These are phyloP conservation scores for Corrigiola litoralis DNA, from an alignment of 179 eudicot species.

Conservation along the genomic window DNA sequence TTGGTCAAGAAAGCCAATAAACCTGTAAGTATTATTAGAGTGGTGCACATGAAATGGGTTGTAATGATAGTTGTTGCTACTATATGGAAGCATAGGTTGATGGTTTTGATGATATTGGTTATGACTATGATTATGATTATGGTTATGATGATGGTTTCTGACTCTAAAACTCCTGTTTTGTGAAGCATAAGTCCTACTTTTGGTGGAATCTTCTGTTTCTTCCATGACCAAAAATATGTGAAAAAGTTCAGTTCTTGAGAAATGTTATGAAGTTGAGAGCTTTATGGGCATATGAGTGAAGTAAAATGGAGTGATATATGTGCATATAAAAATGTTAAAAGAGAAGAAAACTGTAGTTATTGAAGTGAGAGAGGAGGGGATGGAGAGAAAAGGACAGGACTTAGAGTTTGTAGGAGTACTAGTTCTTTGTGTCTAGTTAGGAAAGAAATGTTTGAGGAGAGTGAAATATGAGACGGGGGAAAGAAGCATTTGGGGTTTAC, in stretches of 20 bases:
- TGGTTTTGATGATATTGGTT: slow-evolving; percentile 22
- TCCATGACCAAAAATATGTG: slow-evolving; percentile 46
- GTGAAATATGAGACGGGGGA: slow-evolving; percentile 10
- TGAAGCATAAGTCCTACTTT: slow-evolving; percentile 38
- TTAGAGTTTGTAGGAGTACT: slow-evolving; percentile 7
- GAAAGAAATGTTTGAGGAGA: neutral
- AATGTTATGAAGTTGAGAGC: neutral
- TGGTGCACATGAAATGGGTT: slow-evolving; percentile 20
- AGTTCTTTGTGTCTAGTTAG: slow-evolving; percentile 37
- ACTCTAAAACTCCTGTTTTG: slow-evolving; percentile 33
- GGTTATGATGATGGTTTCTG: slow-evolving; percentile 17
- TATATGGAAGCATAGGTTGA: slow-evolving; percentile 2
- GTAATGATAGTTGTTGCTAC: slow-evolving; percentile 5
- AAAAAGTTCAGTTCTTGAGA: slow-evolving; percentile 1
- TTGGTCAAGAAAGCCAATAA: slow-evolving; percentile 24
- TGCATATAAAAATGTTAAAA: neutral
- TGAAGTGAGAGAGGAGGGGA: slow-evolving; percentile 25
- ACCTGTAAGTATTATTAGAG: slow-evolving; percentile 14
- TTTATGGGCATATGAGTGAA: slow-evolving; percentile 12
- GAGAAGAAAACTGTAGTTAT: slow-evolving; percentile 28
- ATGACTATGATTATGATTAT: slow-evolving; percentile 6
- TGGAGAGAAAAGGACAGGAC: slow-evolving; percentile 18
- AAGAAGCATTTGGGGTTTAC: slow-evolving; percentile 17
- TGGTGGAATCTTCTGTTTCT: slow-evolving; percentile 48
- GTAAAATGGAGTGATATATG: neutral